Evolutionary conservation across 345 rosid genomes (phyloP).

Genomic region (Limnanthes douglasii): DNA sequence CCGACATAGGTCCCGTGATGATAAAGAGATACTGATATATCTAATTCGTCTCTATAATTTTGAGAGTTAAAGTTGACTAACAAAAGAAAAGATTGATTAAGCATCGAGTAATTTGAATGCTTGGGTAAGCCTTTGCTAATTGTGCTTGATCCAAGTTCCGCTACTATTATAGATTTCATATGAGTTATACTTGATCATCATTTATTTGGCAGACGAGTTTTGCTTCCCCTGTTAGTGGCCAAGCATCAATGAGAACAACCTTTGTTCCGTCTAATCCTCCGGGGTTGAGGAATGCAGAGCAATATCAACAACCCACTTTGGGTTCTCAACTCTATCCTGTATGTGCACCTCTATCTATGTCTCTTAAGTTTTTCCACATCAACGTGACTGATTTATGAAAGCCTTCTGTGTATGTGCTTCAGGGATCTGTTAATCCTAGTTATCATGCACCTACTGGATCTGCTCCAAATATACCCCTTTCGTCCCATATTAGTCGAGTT

Average conservation of each 20-base stretch:
- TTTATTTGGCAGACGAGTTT: conserved; percentile 33
- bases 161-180: no score
- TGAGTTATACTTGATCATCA: no score
- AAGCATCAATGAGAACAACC: conserved; percentile 49
- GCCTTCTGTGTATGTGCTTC: no score
- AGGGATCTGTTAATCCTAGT: conserved; percentile 44
- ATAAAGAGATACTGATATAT: no score
- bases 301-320: conserved; percentile 71
- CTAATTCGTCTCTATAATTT: no score
- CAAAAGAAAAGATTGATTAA: no score
- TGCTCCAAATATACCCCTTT: conserved; percentile 31
- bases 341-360: conserved; percentile 12
- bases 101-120: no score
- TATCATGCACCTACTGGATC: conserved; percentile 40
- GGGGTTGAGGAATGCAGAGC: conserved; percentile 63
- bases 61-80: no score
- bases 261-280: conserved; percentile 79
- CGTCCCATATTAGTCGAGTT: conserved; percentile 35
- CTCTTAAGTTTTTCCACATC: conserved; percentile 5
- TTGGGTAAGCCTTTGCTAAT: no score
- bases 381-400: conserved; percentile 3
- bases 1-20: no score
- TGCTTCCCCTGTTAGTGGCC: conserved; percentile 30
- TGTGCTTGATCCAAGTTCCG: no score
- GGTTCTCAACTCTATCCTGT: conserved; percentile 79